Evolutionary conservation across 495 filamentous ascomycete species (phyloP), one percentile per base, ranked within the genome.

Genomic region (Poronia punctata): DNA sequence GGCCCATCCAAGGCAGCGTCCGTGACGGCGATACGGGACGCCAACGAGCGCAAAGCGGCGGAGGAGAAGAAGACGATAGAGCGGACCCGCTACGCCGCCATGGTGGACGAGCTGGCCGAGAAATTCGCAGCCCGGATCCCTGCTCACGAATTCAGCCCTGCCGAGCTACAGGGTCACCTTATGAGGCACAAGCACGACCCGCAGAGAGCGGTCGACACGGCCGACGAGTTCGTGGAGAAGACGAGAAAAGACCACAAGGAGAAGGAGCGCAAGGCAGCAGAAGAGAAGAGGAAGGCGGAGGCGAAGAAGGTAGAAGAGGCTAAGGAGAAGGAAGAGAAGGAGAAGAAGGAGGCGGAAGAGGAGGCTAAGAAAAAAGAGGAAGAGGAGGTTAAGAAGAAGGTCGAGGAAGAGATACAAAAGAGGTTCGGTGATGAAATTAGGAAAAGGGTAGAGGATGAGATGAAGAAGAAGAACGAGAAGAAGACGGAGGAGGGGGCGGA

Each of bases 151-250:
- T 84, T 88, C 48, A 78, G 73, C 12, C 82, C 84, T 0, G 85
- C 85, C 8, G 84, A 88, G 65, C 76, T 90, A 23, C 85, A 90
- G 59, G 84, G 84, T 3, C 84, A 76, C 50, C 65, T 88, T 17
- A 63, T 88, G 30, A 79, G 75, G 54, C 65, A 87, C 49, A 86
- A 84, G 66, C 63, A 68, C 22, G 58, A 71, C 38, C 80, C 83
- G 14, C 71, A 80, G 42, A 59, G 38, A 19, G 79, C 80, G 11
- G 72, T 84, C 9, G 61, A 64, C 5, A 72, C 72, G 11, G 73
- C 69, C 0, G 66, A 65, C 21, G 60, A 62, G 14, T 88, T 82
- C 76, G 70, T 83, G 5, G 57, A 73, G 43, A 60, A 61, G 8
- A 65, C 72, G 15, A 66, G 70, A 39, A 75, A 74, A 56, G 75